Evolutionary conservation across 179 eudicot species (phyloP).

Genomic region (Silene vulgaris): DNA sequence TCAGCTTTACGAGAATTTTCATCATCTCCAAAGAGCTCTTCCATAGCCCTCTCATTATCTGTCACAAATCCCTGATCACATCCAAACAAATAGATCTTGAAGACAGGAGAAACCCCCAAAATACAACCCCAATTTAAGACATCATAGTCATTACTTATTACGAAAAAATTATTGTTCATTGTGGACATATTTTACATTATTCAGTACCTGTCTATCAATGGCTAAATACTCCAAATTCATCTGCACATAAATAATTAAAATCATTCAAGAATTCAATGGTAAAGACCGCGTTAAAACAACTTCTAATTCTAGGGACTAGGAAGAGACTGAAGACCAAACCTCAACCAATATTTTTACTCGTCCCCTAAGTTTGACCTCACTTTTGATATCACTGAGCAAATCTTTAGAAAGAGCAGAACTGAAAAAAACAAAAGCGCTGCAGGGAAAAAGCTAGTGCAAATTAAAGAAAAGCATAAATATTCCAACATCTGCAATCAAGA

Average conservation of each 20-base stretch:
- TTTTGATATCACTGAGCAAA: slow-evolving; percentile 61
- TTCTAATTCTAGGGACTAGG: slow-evolving; percentile 8
- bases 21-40: slow-evolving; percentile 89
- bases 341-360: slow-evolving; percentile 80
- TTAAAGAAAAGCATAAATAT: not conserved
- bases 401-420: slow-evolving; percentile 75
- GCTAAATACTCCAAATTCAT: slow-evolving; percentile 98
- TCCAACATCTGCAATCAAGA: not conserved
- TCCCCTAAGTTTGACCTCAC: slow-evolving; percentile 55
- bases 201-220: slow-evolving; percentile 79
- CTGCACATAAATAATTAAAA: slow-evolving; percentile 39
- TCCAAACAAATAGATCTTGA: not conserved
- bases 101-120: not conserved
- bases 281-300: not conserved
- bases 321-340: slow-evolving; percentile 35
- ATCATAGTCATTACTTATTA: not conserved
- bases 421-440: slow-evolving; percentile 87
- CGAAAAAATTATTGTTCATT: not conserved
- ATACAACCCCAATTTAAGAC: not conserved
- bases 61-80: slow-evolving; percentile 71
- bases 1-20: slow-evolving; percentile 63
- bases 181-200: not conserved
- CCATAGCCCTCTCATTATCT: slow-evolving; percentile 81
- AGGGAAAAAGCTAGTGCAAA: slow-evolving; percentile 9
- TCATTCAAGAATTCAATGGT: slow-evolving; percentile 8